Evolutionary conservation across 2,329 filamentous ascomycete genomes (phyloP).

Genomic region (Monosporascus sp.): DNA sequence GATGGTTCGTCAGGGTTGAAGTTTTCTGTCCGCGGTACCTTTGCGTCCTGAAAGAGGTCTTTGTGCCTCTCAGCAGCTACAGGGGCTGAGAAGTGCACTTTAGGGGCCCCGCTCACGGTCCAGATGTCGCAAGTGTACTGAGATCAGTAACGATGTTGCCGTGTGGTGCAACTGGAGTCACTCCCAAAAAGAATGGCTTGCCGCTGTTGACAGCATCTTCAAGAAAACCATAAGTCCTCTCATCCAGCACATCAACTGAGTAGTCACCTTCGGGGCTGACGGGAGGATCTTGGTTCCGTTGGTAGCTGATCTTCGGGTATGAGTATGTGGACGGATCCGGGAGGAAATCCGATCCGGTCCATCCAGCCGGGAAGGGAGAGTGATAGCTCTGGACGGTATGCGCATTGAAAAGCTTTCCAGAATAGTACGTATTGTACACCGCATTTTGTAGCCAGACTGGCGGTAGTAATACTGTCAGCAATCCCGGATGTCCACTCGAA

Average conservation of each 20-base stretch:
- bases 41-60: slow-evolving; percentile 53
- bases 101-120: neutral
- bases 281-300: slow-evolving; percentile 46
- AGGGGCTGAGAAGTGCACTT: slow-evolving; percentile 27
- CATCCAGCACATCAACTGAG: slow-evolving; percentile 44
- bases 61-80: slow-evolving; percentile 54
- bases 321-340: slow-evolving; percentile 56
- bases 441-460: slow-evolving; percentile 43
- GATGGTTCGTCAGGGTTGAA: slow-evolving; percentile 56
- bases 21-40: slow-evolving; percentile 53
- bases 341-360: slow-evolving; percentile 48
- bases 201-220: slow-evolving; percentile 36
- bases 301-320: slow-evolving; percentile 54
- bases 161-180: neutral
- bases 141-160: neutral
- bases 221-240: slow-evolving; percentile 45
- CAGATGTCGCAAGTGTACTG: neutral
- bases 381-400: slow-evolving; percentile 56
- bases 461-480: too few relatives aligned
- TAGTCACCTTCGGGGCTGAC: slow-evolving; percentile 47
- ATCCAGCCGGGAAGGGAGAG: slow-evolving; percentile 49
- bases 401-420: slow-evolving; percentile 50
- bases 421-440: slow-evolving; percentile 52
- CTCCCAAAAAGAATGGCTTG: slow-evolving; percentile 46
- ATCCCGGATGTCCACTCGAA: too few relatives aligned